Base-by-base conservation (phyloP, 192 early-diverging fungal genomes). In the Umbelopsis vinacea region DNA sequence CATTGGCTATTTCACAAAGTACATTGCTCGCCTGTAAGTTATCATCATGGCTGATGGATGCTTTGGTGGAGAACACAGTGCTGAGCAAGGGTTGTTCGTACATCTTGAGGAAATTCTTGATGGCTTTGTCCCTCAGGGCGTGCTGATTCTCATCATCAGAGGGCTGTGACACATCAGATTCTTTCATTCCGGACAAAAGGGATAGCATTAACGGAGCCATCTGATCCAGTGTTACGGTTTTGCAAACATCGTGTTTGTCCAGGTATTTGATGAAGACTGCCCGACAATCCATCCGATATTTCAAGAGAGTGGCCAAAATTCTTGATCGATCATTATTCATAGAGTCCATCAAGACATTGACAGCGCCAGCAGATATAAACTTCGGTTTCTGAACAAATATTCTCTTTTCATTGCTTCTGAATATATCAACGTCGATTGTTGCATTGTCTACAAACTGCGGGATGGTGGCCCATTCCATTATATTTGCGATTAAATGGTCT, bases 221-320 rank as follows among this genome's bases (percentile, higher is more conserved):
- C 4, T 37, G 57, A n/a, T 5, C 26, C 3, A 63, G 11, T 35
- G 26, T 26, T 35, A 37, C 33, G 17, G 17, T 63, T 19, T 63
- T 12, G 29, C 57, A 17, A 19, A 26, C 17, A n/a, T 37, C 29
- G 15, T 17, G 17, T 8, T 19, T 37, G 12, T 19, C 57, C 3
- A 63, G 57, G 15, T 63, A 33, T 33, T 37, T 33, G 0, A 19
- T 19, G 26, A 63, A 63, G 1, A 6, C 17, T 19, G 11, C 0
- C 14, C 57, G 57, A 26, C 33, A 63, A 33, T 63, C 57, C 26
- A 11, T 5, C 2, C 57, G 57, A 15, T 54, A 48, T 9, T 48
- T 53, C 7, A 76, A 35, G 3, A 76, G 60, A 35, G 37, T 24
- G 37, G 43, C 19, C 14, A 76, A 17, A 17, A 76, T 76, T 43